phyloP scores from a whole-genome alignment of 495 filamentous ascomycete species.

The Sporormia fimetaria region DNA sequence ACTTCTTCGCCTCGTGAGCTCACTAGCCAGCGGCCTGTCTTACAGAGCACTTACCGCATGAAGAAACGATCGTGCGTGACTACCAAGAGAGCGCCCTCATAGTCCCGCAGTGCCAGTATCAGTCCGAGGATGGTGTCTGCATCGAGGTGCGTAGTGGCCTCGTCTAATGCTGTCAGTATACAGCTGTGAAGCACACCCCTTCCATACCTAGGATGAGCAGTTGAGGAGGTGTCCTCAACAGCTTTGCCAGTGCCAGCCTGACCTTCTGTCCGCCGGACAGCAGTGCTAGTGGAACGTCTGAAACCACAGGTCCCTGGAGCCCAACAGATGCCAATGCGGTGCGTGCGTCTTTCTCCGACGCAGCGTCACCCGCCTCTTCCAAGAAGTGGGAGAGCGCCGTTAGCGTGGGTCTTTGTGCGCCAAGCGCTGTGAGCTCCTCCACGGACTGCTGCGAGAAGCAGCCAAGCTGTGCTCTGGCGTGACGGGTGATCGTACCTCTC shows the following conservation, averaged over 20 bases:
- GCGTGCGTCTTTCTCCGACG: constrained; percentile 52
- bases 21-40: neutral
- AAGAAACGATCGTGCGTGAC: constrained; percentile 74
- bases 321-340: constrained; percentile 53
- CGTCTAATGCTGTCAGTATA: constrained; percentile 35
- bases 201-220: constrained; percentile 51
- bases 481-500: constrained; percentile 46
- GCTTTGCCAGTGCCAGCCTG: constrained; percentile 56
- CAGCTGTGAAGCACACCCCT: neutral
- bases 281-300: constrained; percentile 55
- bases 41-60: constrained; percentile 42
- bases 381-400: constrained; percentile 53
- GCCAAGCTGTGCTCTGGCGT: constrained; percentile 54
- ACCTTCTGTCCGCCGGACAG: constrained; percentile 71
- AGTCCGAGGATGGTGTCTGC: constrained; percentile 63
- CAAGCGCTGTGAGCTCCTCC: constrained; percentile 47
- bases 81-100: constrained; percentile 58
- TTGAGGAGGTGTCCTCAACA: constrained; percentile 58
- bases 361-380: constrained; percentile 35
- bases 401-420: constrained; percentile 37
- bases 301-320: constrained; percentile 51
- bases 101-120: constrained; percentile 49
- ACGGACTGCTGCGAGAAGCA: constrained; percentile 73
- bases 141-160: constrained; percentile 79
- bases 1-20: neutral